Percentiles rank a stretch among this genome's conserved stretches.
Conservation (phyloP, 371 early-diverging fungal genomes). For the Lichtheimia hyalospora region DNA sequence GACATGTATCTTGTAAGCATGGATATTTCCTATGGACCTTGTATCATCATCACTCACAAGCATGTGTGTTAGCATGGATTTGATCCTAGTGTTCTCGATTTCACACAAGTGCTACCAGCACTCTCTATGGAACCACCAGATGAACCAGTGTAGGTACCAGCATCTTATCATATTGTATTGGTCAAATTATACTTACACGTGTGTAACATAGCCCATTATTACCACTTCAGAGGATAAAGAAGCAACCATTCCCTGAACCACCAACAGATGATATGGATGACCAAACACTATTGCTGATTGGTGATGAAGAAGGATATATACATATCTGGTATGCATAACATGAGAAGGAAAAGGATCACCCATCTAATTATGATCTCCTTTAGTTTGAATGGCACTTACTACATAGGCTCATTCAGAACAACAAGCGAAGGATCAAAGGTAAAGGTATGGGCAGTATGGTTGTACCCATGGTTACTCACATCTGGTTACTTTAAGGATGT, state of each 20-base stretch:
- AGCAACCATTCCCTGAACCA: slow-evolving; percentile 9
- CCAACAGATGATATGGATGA: neutral
- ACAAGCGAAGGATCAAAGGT: neutral
- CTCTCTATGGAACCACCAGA: slow-evolving; percentile 10
- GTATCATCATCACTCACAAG: too few species aligned
- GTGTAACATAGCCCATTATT: slow-evolving; percentile 2
- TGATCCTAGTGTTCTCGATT: slow-evolving; percentile 4
- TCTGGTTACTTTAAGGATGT: neutral
- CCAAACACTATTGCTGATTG: slow-evolving; percentile 6
- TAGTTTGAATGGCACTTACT: slow-evolving; percentile 7
- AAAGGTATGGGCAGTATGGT: neutral
- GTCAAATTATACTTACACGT: neutral
- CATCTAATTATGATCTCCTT: neutral
- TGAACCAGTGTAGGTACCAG: slow-evolving; percentile 5
- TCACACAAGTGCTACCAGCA: neutral
- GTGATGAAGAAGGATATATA: slow-evolving; percentile 2
- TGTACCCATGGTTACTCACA: neutral
- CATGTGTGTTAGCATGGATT: slow-evolving; percentile 2
- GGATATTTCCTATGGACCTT: too few species aligned
- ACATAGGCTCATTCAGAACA: slow-evolving; percentile 2
- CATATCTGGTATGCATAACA: slow-evolving; percentile 2
- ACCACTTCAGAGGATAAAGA: neutral
- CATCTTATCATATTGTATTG: too few species aligned
- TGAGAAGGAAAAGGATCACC: neutral
- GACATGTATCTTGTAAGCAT: too few species aligned